A percentile compares a stretch with the other conserved stretches of the same genome.
Conservation (phyloP, 345 rosid genomes). For the Hibiscus syriacus region DNA sequence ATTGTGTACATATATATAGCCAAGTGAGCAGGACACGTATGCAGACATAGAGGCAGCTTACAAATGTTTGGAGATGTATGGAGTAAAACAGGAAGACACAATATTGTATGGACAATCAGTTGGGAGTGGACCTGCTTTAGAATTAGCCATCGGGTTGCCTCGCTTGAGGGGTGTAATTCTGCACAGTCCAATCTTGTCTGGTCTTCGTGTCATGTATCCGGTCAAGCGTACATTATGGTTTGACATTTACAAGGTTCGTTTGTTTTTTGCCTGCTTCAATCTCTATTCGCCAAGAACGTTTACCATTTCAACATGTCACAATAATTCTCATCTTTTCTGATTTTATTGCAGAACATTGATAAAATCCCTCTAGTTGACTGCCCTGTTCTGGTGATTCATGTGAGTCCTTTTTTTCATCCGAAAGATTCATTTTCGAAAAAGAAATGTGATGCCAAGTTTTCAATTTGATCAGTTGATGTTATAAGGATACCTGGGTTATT, state of each 20-base stretch:
- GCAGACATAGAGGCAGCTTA: constrained; percentile 83
- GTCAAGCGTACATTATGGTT: constrained; percentile 72
- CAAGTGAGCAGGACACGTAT: constrained; percentile 85
- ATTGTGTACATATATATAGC: constrained; percentile 20
- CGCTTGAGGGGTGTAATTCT: constrained; percentile 64
- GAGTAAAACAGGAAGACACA: constrained; percentile 60
- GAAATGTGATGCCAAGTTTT: neutral
- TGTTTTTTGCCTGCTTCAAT: neutral
- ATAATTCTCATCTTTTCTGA: neutral
- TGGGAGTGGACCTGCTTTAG: constrained; percentile 88
- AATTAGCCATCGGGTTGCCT: constrained; percentile 59
- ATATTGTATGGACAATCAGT: constrained; percentile 80
- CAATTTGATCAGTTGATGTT: neutral
- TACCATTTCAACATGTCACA: neutral
- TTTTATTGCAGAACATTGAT: constrained; percentile 58
- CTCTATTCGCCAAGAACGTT: neutral
- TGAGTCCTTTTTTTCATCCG: constrained; percentile 22
- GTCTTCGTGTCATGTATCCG: constrained; percentile 81
- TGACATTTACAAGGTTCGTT: constrained; percentile 73
- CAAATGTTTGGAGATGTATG: constrained; percentile 54
- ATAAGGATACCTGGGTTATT: too few relatives aligned
- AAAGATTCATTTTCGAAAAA: neutral
- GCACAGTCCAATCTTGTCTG: constrained; percentile 80
- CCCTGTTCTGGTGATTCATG: constrained; percentile 92
- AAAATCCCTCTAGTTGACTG: constrained; percentile 64